These are phyloP conservation scores for Lasiodiplodia gonubiensis DNA, from an alignment of 2,329 filamentous ascomycete genomes.

Conservation along the genomic window DNA sequence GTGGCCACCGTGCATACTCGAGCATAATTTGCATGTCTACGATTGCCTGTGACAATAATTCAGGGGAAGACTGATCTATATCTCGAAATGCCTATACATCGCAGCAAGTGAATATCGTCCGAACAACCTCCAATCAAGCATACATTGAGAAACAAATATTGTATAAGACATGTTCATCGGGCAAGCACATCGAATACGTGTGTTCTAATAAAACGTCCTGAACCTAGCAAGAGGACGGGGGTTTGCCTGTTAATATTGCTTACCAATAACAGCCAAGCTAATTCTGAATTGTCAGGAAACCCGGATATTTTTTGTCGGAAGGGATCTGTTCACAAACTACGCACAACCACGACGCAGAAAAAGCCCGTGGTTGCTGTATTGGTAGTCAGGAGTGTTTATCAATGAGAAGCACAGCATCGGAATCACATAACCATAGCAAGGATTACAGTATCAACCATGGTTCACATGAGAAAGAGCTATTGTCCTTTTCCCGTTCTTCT, in stretches of 20 bases:
- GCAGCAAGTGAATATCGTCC: too few relatives aligned
- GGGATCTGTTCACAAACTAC: neutral
- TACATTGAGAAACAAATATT: neutral
- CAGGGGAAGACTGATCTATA: too few relatives aligned
- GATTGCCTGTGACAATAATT: too few relatives aligned
- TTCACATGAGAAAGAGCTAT: conserved; percentile 4
- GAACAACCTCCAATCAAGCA: too few relatives aligned
- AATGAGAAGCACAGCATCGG: neutral
- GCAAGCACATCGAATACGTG: neutral
- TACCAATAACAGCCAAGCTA: neutral
- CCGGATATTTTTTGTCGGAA: neutral
- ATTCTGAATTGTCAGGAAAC: neutral
- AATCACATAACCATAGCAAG: neutral
- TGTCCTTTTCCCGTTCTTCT: conserved; percentile 11
- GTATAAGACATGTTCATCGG: neutral
- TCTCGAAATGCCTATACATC: too few relatives aligned
- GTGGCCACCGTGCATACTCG: too few relatives aligned
- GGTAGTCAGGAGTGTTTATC: neutral
- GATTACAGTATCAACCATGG: neutral
- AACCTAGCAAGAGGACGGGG: too few relatives aligned
- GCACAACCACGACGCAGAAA: neutral
- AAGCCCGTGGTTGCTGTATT: neutral
- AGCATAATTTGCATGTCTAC: too few relatives aligned
- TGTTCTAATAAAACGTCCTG: neutral
- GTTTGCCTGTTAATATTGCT: too few relatives aligned